These are phyloP conservation scores for Starmerella geochares DNA, from an alignment of 805 yeast genomes.

Conservation along the genomic window DNA sequence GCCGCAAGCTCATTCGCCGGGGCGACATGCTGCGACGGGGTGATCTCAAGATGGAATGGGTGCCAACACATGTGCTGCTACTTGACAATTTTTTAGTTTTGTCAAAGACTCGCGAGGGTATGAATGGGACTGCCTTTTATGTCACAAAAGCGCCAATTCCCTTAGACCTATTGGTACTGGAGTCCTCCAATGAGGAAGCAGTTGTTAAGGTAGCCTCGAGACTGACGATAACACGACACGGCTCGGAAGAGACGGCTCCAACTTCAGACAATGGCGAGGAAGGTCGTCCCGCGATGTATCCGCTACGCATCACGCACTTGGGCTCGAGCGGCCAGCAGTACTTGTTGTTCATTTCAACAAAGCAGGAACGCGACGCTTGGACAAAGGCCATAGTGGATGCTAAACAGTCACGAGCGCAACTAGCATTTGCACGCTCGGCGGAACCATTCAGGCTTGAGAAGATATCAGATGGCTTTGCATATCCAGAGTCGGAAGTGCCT, in stretches of 20 bases:
- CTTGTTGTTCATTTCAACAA: slow-evolving; percentile 28
- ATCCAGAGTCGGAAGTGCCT: slow-evolving; percentile 45
- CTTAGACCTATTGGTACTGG: slow-evolving; percentile 48
- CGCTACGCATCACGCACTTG: slow-evolving; percentile 31
- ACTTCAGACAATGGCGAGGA: slow-evolving; percentile 16
- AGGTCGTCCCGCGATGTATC: slow-evolving; percentile 28
- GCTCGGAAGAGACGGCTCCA: slow-evolving; percentile 6
- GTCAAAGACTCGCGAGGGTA: slow-evolving; percentile 32
- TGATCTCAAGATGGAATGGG: slow-evolving; percentile 52
- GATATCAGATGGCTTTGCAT: slow-evolving; percentile 54
- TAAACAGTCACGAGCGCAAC: slow-evolving; percentile 33
- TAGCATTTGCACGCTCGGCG: slow-evolving; percentile 31
- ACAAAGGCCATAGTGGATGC: slow-evolving; percentile 42
- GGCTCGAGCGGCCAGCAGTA: slow-evolving; percentile 30
- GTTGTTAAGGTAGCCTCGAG: slow-evolving; percentile 27
- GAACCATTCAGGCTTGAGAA: slow-evolving; percentile 49
- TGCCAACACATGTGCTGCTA: slow-evolving; percentile 43
- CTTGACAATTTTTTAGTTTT: slow-evolving; percentile 55
- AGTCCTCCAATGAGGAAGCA: slow-evolving; percentile 36
- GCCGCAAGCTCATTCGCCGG: slow-evolving; percentile 46
- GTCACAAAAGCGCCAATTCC: slow-evolving; percentile 35
- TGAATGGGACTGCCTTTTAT: slow-evolving; percentile 29
- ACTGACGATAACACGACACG: slow-evolving; percentile 20
- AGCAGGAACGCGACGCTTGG: slow-evolving; percentile 50
- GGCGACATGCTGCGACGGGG: slow-evolving; percentile 55